Evolutionary conservation across 306 rosid species (phyloP), one percentile per base, ranked within the genome.

Genomic region (Cicer arietinum): DNA sequence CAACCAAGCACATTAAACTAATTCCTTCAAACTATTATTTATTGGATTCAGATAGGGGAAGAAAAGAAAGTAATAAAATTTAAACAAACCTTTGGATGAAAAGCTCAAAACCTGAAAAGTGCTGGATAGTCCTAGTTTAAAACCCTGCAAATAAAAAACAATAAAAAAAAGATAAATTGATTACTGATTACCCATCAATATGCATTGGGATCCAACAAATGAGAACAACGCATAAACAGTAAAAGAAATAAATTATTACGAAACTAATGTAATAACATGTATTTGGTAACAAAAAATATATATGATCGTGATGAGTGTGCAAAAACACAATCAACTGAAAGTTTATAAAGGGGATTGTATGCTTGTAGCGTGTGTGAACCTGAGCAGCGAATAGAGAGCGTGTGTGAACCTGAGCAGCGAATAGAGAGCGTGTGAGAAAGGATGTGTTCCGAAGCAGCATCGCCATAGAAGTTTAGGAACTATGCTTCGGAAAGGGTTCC

Each of bases 1-100:
- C 52, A 42, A 66, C 20, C 40, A 46, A 53, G 47, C 11, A 18
- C n/a, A 17, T 48, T 25, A 40, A 70, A 79, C 6, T 46, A 83
- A 18, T 8, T 18, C 51, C 69, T 44, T 13, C 46, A 47, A 43
- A 18, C 10, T 20, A 37, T 35, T 60, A 17, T 47, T 41, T 5
- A n/a, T 69, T 17, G 13, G 40, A 58, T 63, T 69, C 56, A 60
- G 39, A 72, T 17, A 45, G 56, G 62, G 45, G 58, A 42, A 71
- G 43, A 6, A 37, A 53, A 52, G 13, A 72, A 42, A 45, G 51
- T 17, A 56, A 71, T 18, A 12, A 53, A 54, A 67, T 5, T 50
- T 71, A 39, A 43, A 73, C 16, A 51, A 60, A 91, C 96, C 98
- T 94, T 85, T 89, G 41, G 90, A 52, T 17, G 97, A 85, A 80